These are phyloP conservation scores for Cercospora canescens DNA, from an alignment of 2,329 filamentous ascomycete genomes.

Conservation along the genomic window DNA sequence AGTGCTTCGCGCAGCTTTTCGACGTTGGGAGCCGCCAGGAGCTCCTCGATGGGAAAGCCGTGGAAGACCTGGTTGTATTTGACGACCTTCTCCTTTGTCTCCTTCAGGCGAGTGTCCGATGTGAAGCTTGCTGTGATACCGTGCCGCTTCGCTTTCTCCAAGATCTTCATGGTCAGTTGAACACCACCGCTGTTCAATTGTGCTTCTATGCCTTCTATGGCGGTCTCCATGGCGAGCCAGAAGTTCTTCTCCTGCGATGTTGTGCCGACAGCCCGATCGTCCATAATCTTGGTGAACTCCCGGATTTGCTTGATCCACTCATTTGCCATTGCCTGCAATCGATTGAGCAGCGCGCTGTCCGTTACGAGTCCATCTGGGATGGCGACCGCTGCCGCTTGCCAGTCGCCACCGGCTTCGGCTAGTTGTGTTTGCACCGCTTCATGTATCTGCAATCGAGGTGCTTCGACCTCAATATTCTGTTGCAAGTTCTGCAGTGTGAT, in stretches of 20 bases:
- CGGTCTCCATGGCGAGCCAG: constrained; percentile 95
- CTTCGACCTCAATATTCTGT: constrained; percentile 97
- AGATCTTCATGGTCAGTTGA: constrained; percentile 84
- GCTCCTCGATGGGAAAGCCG: constrained; percentile 93
- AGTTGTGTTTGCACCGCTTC: constrained; percentile 83
- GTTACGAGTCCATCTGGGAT: constrained; percentile 75
- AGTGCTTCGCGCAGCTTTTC: constrained; percentile 87
- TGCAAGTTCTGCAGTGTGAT: constrained; percentile 87
- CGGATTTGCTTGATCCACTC: constrained; percentile 99
- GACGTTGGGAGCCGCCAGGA: constrained; percentile 87
- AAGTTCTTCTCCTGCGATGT: constrained; percentile 99
- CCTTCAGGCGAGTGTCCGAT: constrained; percentile 92
- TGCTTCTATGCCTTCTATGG: constrained; percentile 84
- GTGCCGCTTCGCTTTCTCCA: constrained; percentile 96
- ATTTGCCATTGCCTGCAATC: constrained; percentile 89
- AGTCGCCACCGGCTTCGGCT: constrained; percentile 66
- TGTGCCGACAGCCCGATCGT: constrained; percentile 74
- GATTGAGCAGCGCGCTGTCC: constrained; percentile 91
- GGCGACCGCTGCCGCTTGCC: constrained; percentile 73
- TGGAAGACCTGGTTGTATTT: constrained; percentile 99
- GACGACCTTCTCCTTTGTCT: constrained; percentile 92
- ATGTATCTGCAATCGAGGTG: constrained; percentile 83
- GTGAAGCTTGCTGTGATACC: constrained; percentile 96
- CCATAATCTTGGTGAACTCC: constrained; percentile 88
- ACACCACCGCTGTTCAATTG: constrained; percentile 90